Evolutionary conservation across 371 early-diverging fungal genomes (phyloP).

Genomic region (Mucor irregularis): DNA sequence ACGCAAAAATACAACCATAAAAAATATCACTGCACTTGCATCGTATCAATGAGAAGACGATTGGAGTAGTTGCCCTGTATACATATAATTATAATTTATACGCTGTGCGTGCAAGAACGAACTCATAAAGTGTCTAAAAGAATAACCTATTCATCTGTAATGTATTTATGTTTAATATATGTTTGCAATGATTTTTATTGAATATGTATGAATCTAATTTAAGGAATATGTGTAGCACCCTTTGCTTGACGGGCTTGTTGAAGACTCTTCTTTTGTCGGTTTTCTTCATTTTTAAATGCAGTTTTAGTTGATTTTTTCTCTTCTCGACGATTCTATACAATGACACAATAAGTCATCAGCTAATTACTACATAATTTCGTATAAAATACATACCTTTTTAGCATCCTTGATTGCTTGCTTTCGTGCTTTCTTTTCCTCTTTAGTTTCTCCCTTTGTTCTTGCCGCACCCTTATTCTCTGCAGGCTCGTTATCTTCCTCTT

Average conservation of each 20-base stretch:
- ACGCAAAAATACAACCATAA: too few relatives aligned
- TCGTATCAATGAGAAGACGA: too few relatives aligned
- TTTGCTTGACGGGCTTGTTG: constrained; percentile 53
- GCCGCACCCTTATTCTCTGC: constrained; percentile 56
- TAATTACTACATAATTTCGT: background rate
- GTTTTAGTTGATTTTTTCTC: constrained; percentile 77
- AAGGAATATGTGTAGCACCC: constrained; percentile 48
- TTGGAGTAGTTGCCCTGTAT: too few relatives aligned
- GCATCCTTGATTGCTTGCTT: constrained; percentile 84
- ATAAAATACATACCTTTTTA: constrained; percentile 49
- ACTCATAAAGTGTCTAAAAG: too few relatives aligned
- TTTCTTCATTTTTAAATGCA: constrained; percentile 71
- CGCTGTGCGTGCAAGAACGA: too few relatives aligned
- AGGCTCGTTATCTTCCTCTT: constrained; percentile 45
- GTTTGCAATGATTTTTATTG: background rate
- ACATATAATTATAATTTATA: too few relatives aligned
- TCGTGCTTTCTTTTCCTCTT: constrained; percentile 87
- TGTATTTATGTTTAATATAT: too few relatives aligned
- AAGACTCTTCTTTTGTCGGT: constrained; percentile 50
- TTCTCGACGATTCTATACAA: constrained; percentile 57
- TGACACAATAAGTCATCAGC: background rate
- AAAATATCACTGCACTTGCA: too few relatives aligned
- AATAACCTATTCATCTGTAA: too few relatives aligned
- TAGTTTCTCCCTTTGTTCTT: constrained; percentile 74
- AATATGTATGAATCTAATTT: constrained; percentile 2